A percentile compares a stretch with the other conserved stretches of the same genome.
Conservation (phyloP, 2,329 filamentous ascomycete genomes). For the Fusarium sp. region DNA sequence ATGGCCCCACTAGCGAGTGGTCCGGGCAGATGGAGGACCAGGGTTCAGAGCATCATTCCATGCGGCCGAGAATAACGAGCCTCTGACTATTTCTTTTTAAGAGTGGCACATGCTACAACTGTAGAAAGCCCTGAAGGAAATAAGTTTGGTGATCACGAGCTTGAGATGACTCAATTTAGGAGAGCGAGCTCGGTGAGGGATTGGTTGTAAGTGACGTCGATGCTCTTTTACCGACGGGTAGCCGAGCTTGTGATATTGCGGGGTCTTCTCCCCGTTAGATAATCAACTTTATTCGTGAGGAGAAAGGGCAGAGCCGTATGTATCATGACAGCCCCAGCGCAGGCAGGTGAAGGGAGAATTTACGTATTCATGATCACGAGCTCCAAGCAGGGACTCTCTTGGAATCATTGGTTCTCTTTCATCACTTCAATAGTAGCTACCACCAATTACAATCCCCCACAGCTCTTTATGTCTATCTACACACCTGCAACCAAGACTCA, state of each 20-base stretch:
- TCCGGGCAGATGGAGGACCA: slow-evolving; percentile 45
- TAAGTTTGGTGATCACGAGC: slow-evolving; percentile 13
- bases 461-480: not conserved
- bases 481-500: not conserved
- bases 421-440: not conserved
- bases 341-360: not conserved
- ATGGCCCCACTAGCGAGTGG: slow-evolving; percentile 27
- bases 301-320: not conserved
- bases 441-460: slow-evolving; percentile 25
- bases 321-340: not conserved
- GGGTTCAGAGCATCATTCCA: slow-evolving; percentile 38
- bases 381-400: not conserved
- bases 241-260: slow-evolving; percentile 70
- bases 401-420: not conserved
- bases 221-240: slow-evolving; percentile 57
- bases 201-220: slow-evolving; percentile 39
- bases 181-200: slow-evolving; percentile 18
- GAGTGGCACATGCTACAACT: not conserved
- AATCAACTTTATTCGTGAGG: slow-evolving; percentile 13
- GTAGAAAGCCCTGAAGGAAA: not conserved
- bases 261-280: slow-evolving; percentile 47
- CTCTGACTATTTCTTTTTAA: not conserved
- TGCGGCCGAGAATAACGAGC: slow-evolving; percentile 34
- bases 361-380: not conserved
- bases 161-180: slow-evolving; percentile 2